Percentiles rank a stretch among this genome's conserved stretches.
phyloP scores from a whole-genome alignment of 352 stramenopile genomes.

The Phytophthora colocasiae region DNA sequence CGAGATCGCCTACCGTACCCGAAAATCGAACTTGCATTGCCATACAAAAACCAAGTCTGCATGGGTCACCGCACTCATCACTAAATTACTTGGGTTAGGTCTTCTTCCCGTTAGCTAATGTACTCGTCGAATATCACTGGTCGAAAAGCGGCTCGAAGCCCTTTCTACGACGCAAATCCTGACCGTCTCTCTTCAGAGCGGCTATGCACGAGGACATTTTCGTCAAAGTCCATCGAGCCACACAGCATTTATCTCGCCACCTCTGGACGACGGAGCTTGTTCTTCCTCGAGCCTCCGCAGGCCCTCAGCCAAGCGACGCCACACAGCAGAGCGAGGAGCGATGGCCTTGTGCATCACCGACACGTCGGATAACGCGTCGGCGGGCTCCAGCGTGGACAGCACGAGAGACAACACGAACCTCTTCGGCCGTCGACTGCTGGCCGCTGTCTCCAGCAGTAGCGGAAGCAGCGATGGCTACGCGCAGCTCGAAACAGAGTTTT shows the following conservation, averaged over 20 bases:
- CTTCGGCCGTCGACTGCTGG: conserved; percentile 41
- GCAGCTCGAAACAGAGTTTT: conserved; percentile 62
- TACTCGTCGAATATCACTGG: conserved; percentile 11
- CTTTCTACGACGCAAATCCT: conserved; percentile 21
- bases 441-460: conserved; percentile 5
- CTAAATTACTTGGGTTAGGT: conserved; percentile 1
- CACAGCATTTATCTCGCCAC: conserved; percentile 20
- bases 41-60: conserved; percentile 14
- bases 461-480: conserved; percentile 19
- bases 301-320: conserved; percentile 1
- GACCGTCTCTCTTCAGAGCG: conserved; percentile 13
- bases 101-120: conserved; percentile 27
- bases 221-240: conserved; percentile 16
- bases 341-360: conserved; percentile 42
- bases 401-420: conserved; percentile 38
- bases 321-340: conserved; percentile 9
- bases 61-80: conserved; percentile 17
- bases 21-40: conserved; percentile 2
- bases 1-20: too few relatives aligned
- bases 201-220: conserved; percentile 19
- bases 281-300: conserved; percentile 2
- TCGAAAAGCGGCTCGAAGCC: conserved; percentile 8
- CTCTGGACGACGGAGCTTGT: conserved; percentile 6
- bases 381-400: conserved; percentile 21
- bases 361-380: conserved; percentile 21